Evolutionary conservation across 495 filamentous ascomycete genomes (phyloP).

Genomic region (Penicillium odoratum): DNA sequence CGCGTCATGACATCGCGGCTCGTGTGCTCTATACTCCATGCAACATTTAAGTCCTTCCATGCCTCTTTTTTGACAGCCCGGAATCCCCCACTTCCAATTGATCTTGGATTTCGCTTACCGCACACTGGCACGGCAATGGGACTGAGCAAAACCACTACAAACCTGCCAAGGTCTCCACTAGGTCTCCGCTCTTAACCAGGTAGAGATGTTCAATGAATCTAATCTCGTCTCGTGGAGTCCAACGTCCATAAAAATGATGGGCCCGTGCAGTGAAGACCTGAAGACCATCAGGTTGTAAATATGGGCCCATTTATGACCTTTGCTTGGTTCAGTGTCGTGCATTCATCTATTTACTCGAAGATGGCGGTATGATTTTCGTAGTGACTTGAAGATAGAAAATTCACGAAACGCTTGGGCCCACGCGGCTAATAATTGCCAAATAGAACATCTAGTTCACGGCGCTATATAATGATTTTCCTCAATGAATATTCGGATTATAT

Average conservation of each 20-base stretch:
- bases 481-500: too few species aligned
- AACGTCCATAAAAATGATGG: neutral
- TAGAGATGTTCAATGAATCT: neutral
- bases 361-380: too few species aligned
- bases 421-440: too few species aligned
- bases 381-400: too few species aligned
- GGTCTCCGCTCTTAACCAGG: neutral
- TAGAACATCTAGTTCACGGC: too few species aligned
- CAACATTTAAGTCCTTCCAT: neutral
- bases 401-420: too few species aligned
- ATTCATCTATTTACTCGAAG: too few species aligned
- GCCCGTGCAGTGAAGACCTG: neutral
- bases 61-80: neutral
- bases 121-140: neutral
- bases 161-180: neutral
- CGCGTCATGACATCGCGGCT: conserved; percentile 14
- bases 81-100: neutral
- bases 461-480: too few species aligned
- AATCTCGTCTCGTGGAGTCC: neutral
- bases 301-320: neutral
- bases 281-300: neutral
- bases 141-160: neutral
- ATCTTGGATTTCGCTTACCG: neutral
- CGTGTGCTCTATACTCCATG: neutral
- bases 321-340: too few species aligned